A percentile compares a stretch with the other conserved stretches of the same genome.
Conservation (phyloP, 345 rosid species). For the Eucalyptus pauciflora region DNA sequence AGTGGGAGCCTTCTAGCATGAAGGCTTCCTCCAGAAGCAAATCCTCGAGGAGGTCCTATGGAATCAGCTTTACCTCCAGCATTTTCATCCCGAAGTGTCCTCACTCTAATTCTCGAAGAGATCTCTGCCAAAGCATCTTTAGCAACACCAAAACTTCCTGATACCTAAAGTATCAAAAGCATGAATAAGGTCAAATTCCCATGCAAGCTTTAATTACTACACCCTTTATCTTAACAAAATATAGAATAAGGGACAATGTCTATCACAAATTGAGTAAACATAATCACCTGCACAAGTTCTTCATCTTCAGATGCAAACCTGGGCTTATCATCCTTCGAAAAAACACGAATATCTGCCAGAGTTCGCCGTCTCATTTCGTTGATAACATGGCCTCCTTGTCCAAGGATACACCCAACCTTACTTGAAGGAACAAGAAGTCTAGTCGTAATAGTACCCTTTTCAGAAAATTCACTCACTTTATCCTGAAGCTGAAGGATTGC, state of each 20-base stretch:
- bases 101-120: slow-evolving; percentile 32
- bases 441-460: slow-evolving; percentile 27
- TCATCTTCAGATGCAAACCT: slow-evolving; percentile 47
- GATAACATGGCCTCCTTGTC: slow-evolving; percentile 54
- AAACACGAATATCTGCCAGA: slow-evolving; percentile 45
- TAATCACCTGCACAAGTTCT: slow-evolving; percentile 47
- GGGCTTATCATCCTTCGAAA: slow-evolving; percentile 42
- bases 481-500: slow-evolving; percentile 48
- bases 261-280: neutral
- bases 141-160: slow-evolving; percentile 38
- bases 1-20: slow-evolving; percentile 10
- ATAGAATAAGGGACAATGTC: neutral
- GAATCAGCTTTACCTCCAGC: slow-evolving; percentile 18
- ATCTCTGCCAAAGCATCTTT: slow-evolving; percentile 50
- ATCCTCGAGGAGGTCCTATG: slow-evolving; percentile 14
- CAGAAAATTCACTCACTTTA: slow-evolving; percentile 33
- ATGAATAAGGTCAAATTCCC: neutral
- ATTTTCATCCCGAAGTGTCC: slow-evolving; percentile 38
- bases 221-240: neutral
- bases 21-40: slow-evolving; percentile 14
- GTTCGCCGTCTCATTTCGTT: slow-evolving; percentile 61
- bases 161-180: slow-evolving; percentile 24
- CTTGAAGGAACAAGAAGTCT: slow-evolving; percentile 49
- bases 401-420: slow-evolving; percentile 51
- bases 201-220: neutral